These are phyloP conservation scores for Phytophthora tubulina DNA, from an alignment of 352 stramenopile species.

Conservation along the genomic window DNA sequence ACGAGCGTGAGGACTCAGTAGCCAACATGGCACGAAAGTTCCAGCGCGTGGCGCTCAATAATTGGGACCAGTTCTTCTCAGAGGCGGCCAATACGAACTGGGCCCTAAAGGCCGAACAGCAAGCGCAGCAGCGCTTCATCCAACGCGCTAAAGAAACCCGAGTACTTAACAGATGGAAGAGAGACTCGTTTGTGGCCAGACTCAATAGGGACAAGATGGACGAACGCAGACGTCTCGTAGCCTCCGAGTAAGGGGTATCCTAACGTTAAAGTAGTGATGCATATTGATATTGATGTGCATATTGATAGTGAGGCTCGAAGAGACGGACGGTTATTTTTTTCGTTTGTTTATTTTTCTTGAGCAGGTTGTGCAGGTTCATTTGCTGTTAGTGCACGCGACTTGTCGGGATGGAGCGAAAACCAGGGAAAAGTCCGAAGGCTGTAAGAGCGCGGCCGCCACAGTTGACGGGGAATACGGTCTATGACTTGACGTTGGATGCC, in stretches of 20 bases:
- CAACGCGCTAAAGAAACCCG: constrained; percentile 59
- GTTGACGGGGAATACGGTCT: constrained; percentile 40
- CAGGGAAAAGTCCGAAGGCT: constrained; percentile 18
- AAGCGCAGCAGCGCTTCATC: constrained; percentile 63
- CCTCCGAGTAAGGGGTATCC: constrained; percentile 32
- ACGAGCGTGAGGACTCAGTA: constrained; percentile 78
- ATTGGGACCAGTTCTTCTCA: constrained; percentile 72
- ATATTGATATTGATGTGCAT: background rate
- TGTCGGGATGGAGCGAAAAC: constrained; percentile 24
- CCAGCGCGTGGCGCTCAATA: constrained; percentile 52
- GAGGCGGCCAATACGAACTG: constrained; percentile 76
- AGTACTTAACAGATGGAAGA: constrained; percentile 73
- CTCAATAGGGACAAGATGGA: constrained; percentile 85
- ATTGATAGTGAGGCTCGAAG: background rate
- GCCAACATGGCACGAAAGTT: constrained; percentile 76
- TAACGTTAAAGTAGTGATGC: too few species aligned
- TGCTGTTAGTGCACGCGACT: constrained; percentile 18
- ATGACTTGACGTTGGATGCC: constrained; percentile 62
- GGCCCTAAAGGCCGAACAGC: constrained; percentile 59
- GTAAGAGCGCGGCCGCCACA: constrained; percentile 11
- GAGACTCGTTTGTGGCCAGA: constrained; percentile 81
- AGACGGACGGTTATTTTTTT: constrained; percentile 19
- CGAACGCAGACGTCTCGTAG: constrained; percentile 47
- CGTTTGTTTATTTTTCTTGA: background rate
- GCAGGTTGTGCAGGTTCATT: background rate